Base-by-base conservation (phyloP, 306 rosid species). In the Pyrus pyrifolia region DNA sequence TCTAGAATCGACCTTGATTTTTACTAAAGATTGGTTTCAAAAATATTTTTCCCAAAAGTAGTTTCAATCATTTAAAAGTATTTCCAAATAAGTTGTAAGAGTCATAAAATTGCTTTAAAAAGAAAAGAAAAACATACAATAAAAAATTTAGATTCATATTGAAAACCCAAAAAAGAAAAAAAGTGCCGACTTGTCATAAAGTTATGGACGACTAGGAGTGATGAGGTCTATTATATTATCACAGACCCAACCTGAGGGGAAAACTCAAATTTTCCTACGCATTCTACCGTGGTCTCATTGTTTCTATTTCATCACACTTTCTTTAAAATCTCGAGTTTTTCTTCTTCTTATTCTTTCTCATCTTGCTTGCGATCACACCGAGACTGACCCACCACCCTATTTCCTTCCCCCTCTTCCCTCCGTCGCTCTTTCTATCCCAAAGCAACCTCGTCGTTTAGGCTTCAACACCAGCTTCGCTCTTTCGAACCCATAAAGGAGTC, bases 281-380 rank as follows among this genome's bases (percentile, higher is more conserved):
- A 35, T 42, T 58, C 67, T 60, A 71, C 40, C 30, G 68, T 27
- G 66, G 52, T 61, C 72, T 46, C 74, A 14, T 72, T 38, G 45
- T 31, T 9, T 76, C 69, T 52, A 29, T 75, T 38, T 78, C 65
- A 33, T 44, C 52, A 40, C 62, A 71, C 29, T 57, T 33, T 27
- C 80, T 81, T 80, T 78, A 80, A 81, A 79, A 72, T 27, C 30
- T 25, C 25, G 25, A 25, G 25, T 25, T 25, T 1, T 25, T 25
- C 25, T 25, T 25, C 25, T 25, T 25, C 25, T 25, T 25, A 1
- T 11, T 38, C 30, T 53, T 55, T 18, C 18, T 18, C 10, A 3
- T 42, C 11, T 27, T 55, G 67, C 44, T 14, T 57, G 17, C 67
- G 17, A 22, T 33, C 38, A 27, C 52, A 14, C 38, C 11, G 25